Conservation (phyloP, 352 stramenopile genomes). For the Aphanomyces astaci region DNA sequence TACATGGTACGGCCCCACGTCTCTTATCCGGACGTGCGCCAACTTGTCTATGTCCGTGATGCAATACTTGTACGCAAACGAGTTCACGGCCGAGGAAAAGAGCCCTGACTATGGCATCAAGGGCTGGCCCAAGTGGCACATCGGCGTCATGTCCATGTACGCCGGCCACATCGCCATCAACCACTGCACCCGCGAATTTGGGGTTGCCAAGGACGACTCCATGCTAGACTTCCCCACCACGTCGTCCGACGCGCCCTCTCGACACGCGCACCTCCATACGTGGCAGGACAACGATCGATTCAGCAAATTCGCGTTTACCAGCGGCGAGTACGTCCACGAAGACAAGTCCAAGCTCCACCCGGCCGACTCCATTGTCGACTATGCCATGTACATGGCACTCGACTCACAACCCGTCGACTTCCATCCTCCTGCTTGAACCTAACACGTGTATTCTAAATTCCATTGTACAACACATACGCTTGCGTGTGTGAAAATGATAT, state of each 20-base stretch:
- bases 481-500: too few relatives aligned
- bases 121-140: constrained; percentile 12
- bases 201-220: background rate
- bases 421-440: too few relatives aligned
- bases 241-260: background rate
- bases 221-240: constrained; percentile 13
- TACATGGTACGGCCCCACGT: constrained; percentile 1
- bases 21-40: background rate
- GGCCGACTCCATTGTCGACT: constrained; percentile 1
- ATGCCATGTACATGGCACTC: constrained; percentile 18
- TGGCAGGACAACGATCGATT: constrained; percentile 16
- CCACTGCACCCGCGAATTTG: background rate
- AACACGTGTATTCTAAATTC: too few relatives aligned
- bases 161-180: constrained; percentile 17
- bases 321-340: background rate
- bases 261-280: constrained; percentile 16
- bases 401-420: constrained; percentile 2
- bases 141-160: constrained; percentile 18
- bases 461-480: too few relatives aligned
- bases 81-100: constrained; percentile 7
- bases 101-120: constrained; percentile 3
- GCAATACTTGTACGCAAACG: background rate
- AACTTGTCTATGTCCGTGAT: background rate
- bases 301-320: constrained; percentile 15
- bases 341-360: background rate